These are phyloP conservation scores for Mycena vulgaris DNA, from an alignment of 768 basidiomycete genomes.

Conservation along the genomic window DNA sequence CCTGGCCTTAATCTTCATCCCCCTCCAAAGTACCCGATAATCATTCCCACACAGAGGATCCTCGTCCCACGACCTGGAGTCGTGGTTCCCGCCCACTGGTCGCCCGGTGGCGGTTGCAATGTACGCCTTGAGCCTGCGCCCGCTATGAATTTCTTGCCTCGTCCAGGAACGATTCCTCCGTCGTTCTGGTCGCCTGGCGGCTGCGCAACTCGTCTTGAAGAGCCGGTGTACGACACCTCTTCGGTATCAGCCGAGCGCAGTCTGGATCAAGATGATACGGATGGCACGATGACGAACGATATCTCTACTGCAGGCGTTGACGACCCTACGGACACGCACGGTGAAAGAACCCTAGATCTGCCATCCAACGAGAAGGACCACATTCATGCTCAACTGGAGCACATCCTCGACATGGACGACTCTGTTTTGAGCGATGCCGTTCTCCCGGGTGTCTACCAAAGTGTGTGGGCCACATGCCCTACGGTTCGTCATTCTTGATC, in stretches of 20 bases:
- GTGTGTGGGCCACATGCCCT: slow-evolving; percentile 30
- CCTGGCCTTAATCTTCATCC: slow-evolving; percentile 16
- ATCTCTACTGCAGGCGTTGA: slow-evolving; percentile 10
- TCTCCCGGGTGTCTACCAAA: slow-evolving; percentile 17
- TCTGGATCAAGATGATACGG: slow-evolving; percentile 18
- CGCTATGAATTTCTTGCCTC: slow-evolving; percentile 22
- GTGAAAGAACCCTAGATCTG: not conserved
- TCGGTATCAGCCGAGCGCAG: not conserved
- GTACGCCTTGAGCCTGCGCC: slow-evolving; percentile 23
- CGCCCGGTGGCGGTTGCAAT: slow-evolving; percentile 9
- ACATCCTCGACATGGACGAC: slow-evolving; percentile 24
- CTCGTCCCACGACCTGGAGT: not conserved
- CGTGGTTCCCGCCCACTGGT: slow-evolving; percentile 2
- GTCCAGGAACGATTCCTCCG: slow-evolving; percentile 19
- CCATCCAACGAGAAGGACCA: slow-evolving; percentile 1
- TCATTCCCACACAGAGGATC: slow-evolving; percentile 12
- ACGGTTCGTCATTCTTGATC: slow-evolving; percentile 23
- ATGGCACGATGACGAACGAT: slow-evolving; percentile 14
- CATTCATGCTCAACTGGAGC: slow-evolving; percentile 24
- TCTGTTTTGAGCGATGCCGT: not conserved
- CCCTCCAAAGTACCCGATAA: slow-evolving; percentile 21
- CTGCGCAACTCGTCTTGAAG: slow-evolving; percentile 16
- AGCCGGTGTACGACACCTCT: not conserved
- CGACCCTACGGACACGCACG: not conserved
- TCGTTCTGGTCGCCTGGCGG: slow-evolving; percentile 19